Evolutionary conservation across 2,329 filamentous ascomycete genomes (phyloP).

Genomic region (Paecilomyces fulvus): DNA sequence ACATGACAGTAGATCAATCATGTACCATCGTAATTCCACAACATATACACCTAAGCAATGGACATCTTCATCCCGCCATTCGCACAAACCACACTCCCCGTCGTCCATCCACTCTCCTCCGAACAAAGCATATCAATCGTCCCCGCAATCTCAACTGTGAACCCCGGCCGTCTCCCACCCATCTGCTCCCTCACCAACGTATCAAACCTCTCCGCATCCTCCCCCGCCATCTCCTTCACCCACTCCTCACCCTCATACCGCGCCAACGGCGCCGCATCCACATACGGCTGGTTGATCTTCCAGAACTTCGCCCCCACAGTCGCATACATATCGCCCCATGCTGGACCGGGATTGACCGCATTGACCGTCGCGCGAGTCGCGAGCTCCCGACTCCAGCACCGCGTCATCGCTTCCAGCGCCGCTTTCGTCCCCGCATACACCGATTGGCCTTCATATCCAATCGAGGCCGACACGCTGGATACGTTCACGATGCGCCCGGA

Average conservation of each 20-base stretch:
- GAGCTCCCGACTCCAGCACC: constrained; percentile 52
- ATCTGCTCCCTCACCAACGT: constrained; percentile 47
- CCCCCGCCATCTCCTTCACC: constrained; percentile 2
- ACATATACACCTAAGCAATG: background rate
- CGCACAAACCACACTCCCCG: constrained; percentile 63
- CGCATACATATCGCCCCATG: constrained; percentile 40
- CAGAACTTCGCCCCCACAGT: constrained; percentile 36
- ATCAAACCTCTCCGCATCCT: constrained; percentile 17
- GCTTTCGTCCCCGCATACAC: constrained; percentile 55
- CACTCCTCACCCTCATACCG: background rate
- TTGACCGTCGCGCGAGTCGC: constrained; percentile 50
- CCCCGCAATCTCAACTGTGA: constrained; percentile 59
- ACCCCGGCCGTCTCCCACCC: constrained; percentile 47
- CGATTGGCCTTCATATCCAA: constrained; percentile 47
- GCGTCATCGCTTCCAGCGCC: constrained; percentile 55
- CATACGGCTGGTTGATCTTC: constrained; percentile 44
- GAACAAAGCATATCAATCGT: constrained; percentile 62
- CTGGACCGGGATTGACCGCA: constrained; percentile 51
- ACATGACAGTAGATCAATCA: too few relatives aligned
- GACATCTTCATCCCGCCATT: constrained; percentile 56
- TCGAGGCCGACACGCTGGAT: constrained; percentile 45
- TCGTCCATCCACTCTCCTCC: constrained; percentile 60
- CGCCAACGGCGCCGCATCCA: constrained; percentile 49
- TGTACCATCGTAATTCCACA: too few relatives aligned
- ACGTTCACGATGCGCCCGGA: constrained; percentile 52